Percentiles rank a stretch among this genome's conserved stretches.
phyloP scores from a whole-genome alignment of 331 rosid species.

The Acacia concinna region DNA sequence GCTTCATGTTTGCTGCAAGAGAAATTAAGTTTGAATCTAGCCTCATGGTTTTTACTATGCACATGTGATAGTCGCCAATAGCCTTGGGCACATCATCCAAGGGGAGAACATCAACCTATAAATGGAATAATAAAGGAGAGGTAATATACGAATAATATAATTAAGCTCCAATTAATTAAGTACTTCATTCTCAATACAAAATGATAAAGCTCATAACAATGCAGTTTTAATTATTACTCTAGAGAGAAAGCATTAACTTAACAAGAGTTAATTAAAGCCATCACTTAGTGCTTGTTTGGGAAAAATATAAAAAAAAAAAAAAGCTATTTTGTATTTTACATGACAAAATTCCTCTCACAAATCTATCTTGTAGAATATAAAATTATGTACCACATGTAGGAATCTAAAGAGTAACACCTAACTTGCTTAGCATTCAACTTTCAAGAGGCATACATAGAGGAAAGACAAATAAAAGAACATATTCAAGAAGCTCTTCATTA shows the following conservation, averaged over 20 bases:
- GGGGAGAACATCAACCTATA: constrained; percentile 80
- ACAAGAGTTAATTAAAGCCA: not conserved
- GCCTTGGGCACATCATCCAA: constrained; percentile 61
- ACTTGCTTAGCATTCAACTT: too few relatives aligned
- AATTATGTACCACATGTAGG: too few relatives aligned
- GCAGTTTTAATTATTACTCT: not conserved
- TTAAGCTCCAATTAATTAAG: not conserved
- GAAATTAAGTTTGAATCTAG: constrained; percentile 63
- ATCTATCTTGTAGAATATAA: too few relatives aligned
- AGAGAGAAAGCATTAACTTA: not conserved
- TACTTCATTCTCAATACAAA: not conserved
- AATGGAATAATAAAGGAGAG: not conserved
- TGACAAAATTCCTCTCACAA: too few relatives aligned
- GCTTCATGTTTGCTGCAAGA: constrained; percentile 68
- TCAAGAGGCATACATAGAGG: too few relatives aligned
- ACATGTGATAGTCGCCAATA: constrained; percentile 61
- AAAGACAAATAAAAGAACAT: too few relatives aligned
- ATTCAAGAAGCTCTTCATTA: too few relatives aligned
- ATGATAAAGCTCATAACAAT: not conserved
- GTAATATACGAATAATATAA: too few relatives aligned
- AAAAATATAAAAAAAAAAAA: too few relatives aligned
- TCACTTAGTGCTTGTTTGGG: too few relatives aligned
- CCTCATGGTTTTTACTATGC: constrained; percentile 63
- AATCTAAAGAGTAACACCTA: too few relatives aligned
- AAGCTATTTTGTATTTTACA: too few relatives aligned